Percentiles rank a stretch among this genome's conserved stretches.
Conservation (phyloP, 306 rosid genomes). For the Castanopsis chinensis region DNA sequence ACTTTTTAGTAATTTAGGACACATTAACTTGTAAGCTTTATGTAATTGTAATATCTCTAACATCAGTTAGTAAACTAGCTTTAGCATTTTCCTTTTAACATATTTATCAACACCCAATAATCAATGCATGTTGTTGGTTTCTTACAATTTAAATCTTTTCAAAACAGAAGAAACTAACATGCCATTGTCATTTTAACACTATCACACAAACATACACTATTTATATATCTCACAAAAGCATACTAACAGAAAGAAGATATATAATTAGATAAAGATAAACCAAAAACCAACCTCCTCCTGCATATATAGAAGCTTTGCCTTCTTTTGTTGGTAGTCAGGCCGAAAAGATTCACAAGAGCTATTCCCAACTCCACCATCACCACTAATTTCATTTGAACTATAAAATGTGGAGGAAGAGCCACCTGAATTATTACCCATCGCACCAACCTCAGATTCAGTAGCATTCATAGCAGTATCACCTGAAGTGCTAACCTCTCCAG, state of each 20-base stretch:
- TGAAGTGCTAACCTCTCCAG: constrained; percentile 37
- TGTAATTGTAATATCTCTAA: too few relatives aligned
- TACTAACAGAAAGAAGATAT: neutral
- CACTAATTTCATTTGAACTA: constrained; percentile 43
- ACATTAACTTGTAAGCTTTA: too few relatives aligned
- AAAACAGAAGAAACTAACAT: too few relatives aligned
- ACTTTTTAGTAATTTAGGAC: too few relatives aligned
- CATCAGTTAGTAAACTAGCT: too few relatives aligned
- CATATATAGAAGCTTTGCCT: constrained; percentile 77
- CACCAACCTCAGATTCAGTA: constrained; percentile 28
- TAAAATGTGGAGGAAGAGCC: constrained; percentile 52
- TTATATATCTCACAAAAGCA: neutral
- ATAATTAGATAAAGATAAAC: neutral
- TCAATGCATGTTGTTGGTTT: too few relatives aligned
- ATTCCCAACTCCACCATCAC: constrained; percentile 46
- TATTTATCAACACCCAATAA: too few relatives aligned
- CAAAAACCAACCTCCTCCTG: constrained; percentile 79
- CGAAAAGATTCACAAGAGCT: constrained; percentile 39
- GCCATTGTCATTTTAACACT: neutral
- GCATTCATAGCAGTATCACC: constrained; percentile 33
- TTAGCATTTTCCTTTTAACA: too few relatives aligned
- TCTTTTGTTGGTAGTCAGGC: constrained; percentile 70
- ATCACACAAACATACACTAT: neutral
- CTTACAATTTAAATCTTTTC: too few relatives aligned
- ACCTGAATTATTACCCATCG: constrained; percentile 34